Percentiles rank a stretch among this genome's conserved stretches.
Evolutionary conservation across 2,329 filamentous ascomycete genomes (phyloP).

Genomic region (Fusarium irregulare): DNA sequence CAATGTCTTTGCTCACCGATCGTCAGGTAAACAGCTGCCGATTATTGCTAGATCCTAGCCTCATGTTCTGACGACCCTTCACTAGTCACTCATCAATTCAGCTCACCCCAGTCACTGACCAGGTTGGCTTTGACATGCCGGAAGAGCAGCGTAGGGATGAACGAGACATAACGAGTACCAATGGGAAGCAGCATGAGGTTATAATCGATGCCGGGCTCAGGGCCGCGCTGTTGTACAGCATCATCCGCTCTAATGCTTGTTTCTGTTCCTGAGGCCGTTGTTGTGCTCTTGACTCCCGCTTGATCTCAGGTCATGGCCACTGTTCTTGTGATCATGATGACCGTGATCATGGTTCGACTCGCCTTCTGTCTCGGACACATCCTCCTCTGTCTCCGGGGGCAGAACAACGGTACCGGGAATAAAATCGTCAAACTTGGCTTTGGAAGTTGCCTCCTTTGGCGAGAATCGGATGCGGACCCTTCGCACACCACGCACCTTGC

Average conservation of each 20-base stretch:
- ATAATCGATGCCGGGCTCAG: conserved; percentile 7
- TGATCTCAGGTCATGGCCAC: conserved; percentile 35
- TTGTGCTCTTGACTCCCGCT: conserved; percentile 38
- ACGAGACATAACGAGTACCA: background rate
- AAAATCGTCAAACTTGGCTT: conserved; percentile 80
- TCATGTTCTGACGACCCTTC: background rate
- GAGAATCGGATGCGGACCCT: conserved; percentile 87
- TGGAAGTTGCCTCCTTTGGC: conserved; percentile 68
- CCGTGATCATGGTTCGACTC: conserved; percentile 54
- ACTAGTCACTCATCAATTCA: conserved; percentile 19
- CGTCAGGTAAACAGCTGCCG: conserved; percentile 16
- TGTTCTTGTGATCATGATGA: conserved; percentile 50
- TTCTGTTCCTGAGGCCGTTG: conserved; percentile 44
- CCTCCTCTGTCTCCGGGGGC: conserved; percentile 68
- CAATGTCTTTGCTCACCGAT: conserved; percentile 6
- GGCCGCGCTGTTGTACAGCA: conserved; percentile 2
- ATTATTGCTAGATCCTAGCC: conserved; percentile 5
- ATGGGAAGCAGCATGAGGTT: conserved; percentile 8
- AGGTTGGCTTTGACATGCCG: conserved; percentile 10
- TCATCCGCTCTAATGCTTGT: conserved; percentile 44
- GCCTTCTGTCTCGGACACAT: conserved; percentile 43
- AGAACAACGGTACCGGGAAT: conserved; percentile 73
- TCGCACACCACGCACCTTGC: conserved; percentile 84
- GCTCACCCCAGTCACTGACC: conserved; percentile 23
- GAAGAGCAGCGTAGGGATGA: background rate